phyloP scores from a whole-genome alignment of 352 stramenopile species.

The Lagenidium sp. region DNA sequence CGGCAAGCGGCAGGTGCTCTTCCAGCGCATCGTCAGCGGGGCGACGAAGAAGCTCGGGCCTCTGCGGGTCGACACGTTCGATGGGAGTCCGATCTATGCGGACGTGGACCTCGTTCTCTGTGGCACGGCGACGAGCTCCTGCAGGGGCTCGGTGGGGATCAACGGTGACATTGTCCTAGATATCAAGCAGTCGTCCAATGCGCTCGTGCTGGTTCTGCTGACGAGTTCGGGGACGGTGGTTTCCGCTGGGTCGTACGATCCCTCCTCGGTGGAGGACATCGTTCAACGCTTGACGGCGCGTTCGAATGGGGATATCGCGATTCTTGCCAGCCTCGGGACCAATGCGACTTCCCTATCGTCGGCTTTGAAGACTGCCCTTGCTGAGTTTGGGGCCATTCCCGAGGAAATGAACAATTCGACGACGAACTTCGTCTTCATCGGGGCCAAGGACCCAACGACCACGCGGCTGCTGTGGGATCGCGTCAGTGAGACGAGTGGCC shows the following conservation, averaged over 20 bases:
- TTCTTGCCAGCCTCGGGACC: conserved; percentile 13
- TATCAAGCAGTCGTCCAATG: conserved; percentile 3
- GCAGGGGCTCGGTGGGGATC: conserved; percentile 3
- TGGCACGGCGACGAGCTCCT: conserved; percentile 10
- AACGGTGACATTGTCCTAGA: conserved; percentile 8
- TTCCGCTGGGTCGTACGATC: too few species aligned
- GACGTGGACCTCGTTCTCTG: conserved; percentile 24
- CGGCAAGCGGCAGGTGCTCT: conserved; percentile 28
- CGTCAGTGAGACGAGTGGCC: neutral
- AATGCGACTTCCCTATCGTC: conserved; percentile 2
- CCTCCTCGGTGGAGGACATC: too few species aligned
- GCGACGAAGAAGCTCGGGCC: conserved; percentile 10
- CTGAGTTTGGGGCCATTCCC: conserved; percentile 7
- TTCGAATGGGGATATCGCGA: conserved; percentile 6
- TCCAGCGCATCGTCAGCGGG: conserved; percentile 16
- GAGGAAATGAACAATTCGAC: conserved; percentile 2
- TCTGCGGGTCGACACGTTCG: conserved; percentile 42
- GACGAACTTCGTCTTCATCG: conserved; percentile 18
- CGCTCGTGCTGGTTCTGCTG: conserved; percentile 8
- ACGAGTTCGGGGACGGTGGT: conserved; percentile 2
- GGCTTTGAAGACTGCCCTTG: conserved; percentile 6
- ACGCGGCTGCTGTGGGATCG: conserved; percentile 7
- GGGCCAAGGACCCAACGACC: conserved; percentile 6
- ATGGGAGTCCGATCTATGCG: conserved; percentile 26
- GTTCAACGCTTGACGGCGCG: conserved; percentile 4